Evolutionary conservation across 108 stramenopile genomes (phyloP).

Genomic region (Cyclotella baltica): DNA sequence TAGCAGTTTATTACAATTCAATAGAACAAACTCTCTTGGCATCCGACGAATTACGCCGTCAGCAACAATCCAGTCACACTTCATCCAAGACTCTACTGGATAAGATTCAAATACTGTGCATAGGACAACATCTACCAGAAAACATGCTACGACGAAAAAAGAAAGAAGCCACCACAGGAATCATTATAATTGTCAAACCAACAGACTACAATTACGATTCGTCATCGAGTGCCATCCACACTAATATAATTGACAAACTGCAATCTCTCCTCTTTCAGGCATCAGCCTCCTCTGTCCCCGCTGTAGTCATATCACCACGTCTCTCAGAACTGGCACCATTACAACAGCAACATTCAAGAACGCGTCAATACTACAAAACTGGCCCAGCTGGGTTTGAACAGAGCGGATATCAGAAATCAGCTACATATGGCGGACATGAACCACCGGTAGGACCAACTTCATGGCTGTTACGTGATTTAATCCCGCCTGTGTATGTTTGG

Average conservation of each 20-base stretch:
- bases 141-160: slow-evolving; percentile 25
- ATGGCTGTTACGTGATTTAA: slow-evolving; percentile 78
- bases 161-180: slow-evolving; percentile 12
- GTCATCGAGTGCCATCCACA: slow-evolving; percentile 32
- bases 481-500: slow-evolving; percentile 77
- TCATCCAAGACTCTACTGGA: slow-evolving; percentile 28
- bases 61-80: slow-evolving; percentile 21
- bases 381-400: slow-evolving; percentile 61
- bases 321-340: slow-evolving; percentile 55
- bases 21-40: slow-evolving; percentile 70
- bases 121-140: slow-evolving; percentile 53
- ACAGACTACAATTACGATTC: slow-evolving; percentile 69
- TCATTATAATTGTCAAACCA: slow-evolving; percentile 70
- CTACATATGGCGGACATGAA: slow-evolving; percentile 71
- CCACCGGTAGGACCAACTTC: slow-evolving; percentile 78
- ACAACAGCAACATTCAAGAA: slow-evolving; percentile 33
- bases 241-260: slow-evolving; percentile 47
- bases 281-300: slow-evolving; percentile 53
- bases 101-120: slow-evolving; percentile 49
- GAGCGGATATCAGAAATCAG: slow-evolving; percentile 68
- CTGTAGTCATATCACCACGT: slow-evolving; percentile 70
- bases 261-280: slow-evolving; percentile 63
- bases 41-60: slow-evolving; percentile 53
- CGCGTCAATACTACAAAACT: slow-evolving; percentile 29
- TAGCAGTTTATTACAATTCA: slow-evolving; percentile 70